These are phyloP conservation scores for Flaveria ramosissima DNA, from an alignment of 129 eudicot genomes.

Conservation along the genomic window DNA sequence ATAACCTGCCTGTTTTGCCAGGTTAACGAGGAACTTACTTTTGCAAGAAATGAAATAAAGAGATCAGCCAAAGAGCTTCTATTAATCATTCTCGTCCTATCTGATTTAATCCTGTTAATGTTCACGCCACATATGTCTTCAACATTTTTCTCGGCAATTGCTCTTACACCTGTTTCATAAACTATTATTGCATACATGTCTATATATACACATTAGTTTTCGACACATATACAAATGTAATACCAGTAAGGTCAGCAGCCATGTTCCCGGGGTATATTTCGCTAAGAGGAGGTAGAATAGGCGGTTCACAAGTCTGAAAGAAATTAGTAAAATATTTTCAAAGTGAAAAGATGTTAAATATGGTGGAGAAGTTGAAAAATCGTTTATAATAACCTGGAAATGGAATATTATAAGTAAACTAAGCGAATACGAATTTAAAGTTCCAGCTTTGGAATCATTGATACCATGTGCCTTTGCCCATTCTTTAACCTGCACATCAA, in stretches of 20 bases:
- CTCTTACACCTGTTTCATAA: slow-evolving; percentile 68
- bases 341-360: not conserved
- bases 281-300: slow-evolving; percentile 83
- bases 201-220: not conserved
- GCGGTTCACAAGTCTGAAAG: slow-evolving; percentile 81
- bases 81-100: slow-evolving; percentile 55
- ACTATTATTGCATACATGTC: not conserved
- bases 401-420: slow-evolving; percentile 82
- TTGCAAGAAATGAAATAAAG: slow-evolving; percentile 70
- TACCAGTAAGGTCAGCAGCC: slow-evolving; percentile 51
- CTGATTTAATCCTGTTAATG: slow-evolving; percentile 53
- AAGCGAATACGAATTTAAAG: slow-evolving; percentile 82
- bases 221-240: not conserved
- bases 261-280: slow-evolving; percentile 81
- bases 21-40: slow-evolving; percentile 41
- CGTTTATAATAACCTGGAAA: slow-evolving; percentile 64
- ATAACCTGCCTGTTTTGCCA: not conserved
- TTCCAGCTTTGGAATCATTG: slow-evolving; percentile 78
- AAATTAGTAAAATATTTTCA: not conserved
- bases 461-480: slow-evolving; percentile 93
- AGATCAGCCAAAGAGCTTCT: slow-evolving; percentile 72
- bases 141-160: slow-evolving; percentile 68
- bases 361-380: not conserved
- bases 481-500: slow-evolving; percentile 74
- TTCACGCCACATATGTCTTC: slow-evolving; percentile 53